These are phyloP conservation scores for Verticillium nubilum DNA, from an alignment of 2,329 filamentous ascomycete species.

Conservation along the genomic window DNA sequence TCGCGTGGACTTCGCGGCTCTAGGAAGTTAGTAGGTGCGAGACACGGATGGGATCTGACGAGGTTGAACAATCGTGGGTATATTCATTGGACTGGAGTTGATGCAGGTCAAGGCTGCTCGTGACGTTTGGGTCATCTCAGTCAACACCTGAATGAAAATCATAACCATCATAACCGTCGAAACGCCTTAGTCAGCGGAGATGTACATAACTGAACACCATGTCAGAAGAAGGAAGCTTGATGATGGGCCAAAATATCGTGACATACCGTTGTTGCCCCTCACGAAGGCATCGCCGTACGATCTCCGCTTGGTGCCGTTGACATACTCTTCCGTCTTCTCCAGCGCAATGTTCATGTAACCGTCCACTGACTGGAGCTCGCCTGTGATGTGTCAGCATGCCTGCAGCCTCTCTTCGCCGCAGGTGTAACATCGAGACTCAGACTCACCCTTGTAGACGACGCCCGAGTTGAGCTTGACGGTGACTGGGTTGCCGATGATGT, in stretches of 20 bases:
- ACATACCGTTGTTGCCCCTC: slow-evolving; percentile 85
- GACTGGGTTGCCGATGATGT: slow-evolving; percentile 91
- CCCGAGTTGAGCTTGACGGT: slow-evolving; percentile 99
- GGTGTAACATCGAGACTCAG: no score
- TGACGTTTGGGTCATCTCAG: neutral
- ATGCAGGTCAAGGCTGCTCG: slow-evolving; percentile 3
- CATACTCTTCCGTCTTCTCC: slow-evolving; percentile 89
- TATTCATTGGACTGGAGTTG: slow-evolving; percentile 8
- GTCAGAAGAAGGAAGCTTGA: slow-evolving; percentile 11
- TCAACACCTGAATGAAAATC: neutral
- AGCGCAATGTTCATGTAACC: slow-evolving; percentile 99
- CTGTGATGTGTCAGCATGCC: slow-evolving; percentile 35
- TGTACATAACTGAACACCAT: slow-evolving; percentile 57
- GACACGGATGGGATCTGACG: neutral
- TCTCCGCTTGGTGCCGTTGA: slow-evolving; percentile 76
- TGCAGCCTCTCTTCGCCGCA: no score
- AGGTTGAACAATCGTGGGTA: slow-evolving; percentile 5
- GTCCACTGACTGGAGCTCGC: slow-evolving; percentile 93
- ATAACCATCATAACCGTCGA: neutral
- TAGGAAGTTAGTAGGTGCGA: slow-evolving; percentile 16
- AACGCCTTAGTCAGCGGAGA: slow-evolving; percentile 50
- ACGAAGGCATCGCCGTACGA: slow-evolving; percentile 94
- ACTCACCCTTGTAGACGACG: slow-evolving; percentile 87
- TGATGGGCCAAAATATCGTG: neutral
- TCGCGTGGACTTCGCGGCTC: slow-evolving; percentile 54